Evolutionary conservation across 2,329 filamentous ascomycete genomes (phyloP), one percentile per base, ranked within the genome.

Genomic region (Claviceps spartinae): DNA sequence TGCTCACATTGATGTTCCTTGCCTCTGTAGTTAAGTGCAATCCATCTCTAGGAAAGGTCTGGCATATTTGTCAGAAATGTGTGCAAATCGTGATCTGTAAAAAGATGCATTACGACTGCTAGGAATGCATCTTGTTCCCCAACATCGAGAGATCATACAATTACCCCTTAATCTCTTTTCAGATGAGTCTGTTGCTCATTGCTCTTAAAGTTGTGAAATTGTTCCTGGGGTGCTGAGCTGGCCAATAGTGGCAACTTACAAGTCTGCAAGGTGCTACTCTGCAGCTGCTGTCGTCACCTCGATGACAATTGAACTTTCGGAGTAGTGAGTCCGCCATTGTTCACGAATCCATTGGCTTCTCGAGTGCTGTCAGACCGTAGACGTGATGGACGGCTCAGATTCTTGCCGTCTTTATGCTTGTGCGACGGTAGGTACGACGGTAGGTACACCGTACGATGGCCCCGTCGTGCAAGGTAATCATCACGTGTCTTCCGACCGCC

Each of bases 41-140:
- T 7, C 51, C 51, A 42, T 52, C 47, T 49, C 42, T 24, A 47
- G 47, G 11, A 36, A 34, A 5, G 65, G 66, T 50, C 61, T 62
- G 18, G 57, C 50, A 22, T 57, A 62, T 1, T 60, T 58, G 50
- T 68, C 59, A 3, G 63, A 68, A 36, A 74, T 58, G 43, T 55
- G 58, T 18, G 62, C 58, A 45, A 72, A 63, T 51, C 30, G 30
- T 9, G 30, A 34, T 69, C 48, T 3, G 53, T 54, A 13, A 54
- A 52, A 5, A 48, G 50, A 4, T 30, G 52, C 38, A 37, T 54
- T 47, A 26, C 50, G 47, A 22, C 26, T 50, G 38, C 22, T 50
- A n/a, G 9, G 34, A 9, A 48, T 52, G 47, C 54, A 1, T 69
- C 60, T 51, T 59, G 49, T 40, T 54, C 57, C 49, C 58, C 55